These are phyloP conservation scores for Saccharum spontaneum DNA, from an alignment of 176 grass and related monocot genomes.

Conservation along the genomic window DNA sequence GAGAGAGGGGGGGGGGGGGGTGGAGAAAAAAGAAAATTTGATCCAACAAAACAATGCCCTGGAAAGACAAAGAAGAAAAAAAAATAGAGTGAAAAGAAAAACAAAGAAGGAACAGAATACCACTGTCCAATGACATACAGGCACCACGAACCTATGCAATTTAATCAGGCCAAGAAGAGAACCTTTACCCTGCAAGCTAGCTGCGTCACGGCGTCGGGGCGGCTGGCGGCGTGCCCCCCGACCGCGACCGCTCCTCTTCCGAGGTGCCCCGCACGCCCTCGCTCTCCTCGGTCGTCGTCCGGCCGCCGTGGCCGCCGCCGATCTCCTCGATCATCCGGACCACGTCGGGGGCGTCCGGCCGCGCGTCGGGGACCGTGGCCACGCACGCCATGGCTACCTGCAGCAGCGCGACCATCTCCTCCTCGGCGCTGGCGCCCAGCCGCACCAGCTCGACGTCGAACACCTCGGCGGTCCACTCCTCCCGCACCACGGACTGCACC, in stretches of 20 bases:
- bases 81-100: background rate
- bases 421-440: slow-evolving; percentile 75
- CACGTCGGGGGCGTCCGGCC: slow-evolving; percentile 68
- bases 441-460: slow-evolving; percentile 97
- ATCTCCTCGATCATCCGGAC: slow-evolving; percentile 92
- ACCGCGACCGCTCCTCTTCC: slow-evolving; percentile 59
- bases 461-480: slow-evolving; percentile 99
- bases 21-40: slow-evolving; percentile 26
- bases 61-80: background rate
- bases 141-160: slow-evolving; percentile 43
- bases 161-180: background rate
- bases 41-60: slow-evolving; percentile 48
- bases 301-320: slow-evolving; percentile 46
- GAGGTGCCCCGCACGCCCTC: slow-evolving; percentile 51
- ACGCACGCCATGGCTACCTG: slow-evolving; percentile 99
- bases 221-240: slow-evolving; percentile 64
- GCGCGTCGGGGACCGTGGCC: slow-evolving; percentile 69
- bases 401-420: slow-evolving; percentile 97
- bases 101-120: slow-evolving; percentile 14
- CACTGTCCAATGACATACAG: slow-evolving; percentile 17
- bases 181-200: background rate
- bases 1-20: background rate
- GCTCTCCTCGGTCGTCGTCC: slow-evolving; percentile 62
- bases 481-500: slow-evolving; percentile 97
- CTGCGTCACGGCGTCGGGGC: slow-evolving; percentile 54